These are phyloP conservation scores for Trichomonas vaginalis DNA, from an alignment of 208 protist species.

Conservation along the genomic window DNA sequence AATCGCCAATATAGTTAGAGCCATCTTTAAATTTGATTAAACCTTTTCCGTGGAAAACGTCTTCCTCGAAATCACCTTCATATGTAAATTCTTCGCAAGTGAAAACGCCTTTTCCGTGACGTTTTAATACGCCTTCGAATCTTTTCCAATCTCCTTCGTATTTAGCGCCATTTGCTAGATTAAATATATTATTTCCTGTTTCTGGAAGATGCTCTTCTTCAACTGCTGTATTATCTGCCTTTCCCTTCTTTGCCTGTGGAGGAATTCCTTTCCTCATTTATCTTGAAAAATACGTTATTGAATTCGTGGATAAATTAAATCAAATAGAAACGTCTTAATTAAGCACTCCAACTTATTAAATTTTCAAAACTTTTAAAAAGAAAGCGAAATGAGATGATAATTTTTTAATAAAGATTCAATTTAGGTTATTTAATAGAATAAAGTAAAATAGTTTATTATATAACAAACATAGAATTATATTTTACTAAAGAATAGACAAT, in stretches of 20 bases:
- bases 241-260: background rate
- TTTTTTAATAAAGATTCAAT: no score
- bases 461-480: background rate
- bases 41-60: background rate
- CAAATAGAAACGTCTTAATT: no score
- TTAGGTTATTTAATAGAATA: no score
- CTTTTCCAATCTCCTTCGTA: conserved; percentile 1
- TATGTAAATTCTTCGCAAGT: background rate
- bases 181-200: background rate
- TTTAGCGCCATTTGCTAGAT: background rate
- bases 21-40: background rate
- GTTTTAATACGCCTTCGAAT: background rate
- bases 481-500: background rate
- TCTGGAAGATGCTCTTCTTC: background rate
- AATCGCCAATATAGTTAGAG: background rate
- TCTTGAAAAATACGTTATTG: background rate
- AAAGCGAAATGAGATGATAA: no score
- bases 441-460: no score
- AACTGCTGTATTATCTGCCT: background rate
- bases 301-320: no score
- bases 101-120: background rate
- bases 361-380: no score
- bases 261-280: background rate
- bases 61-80: background rate
- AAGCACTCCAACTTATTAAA: no score